These are phyloP conservation scores for Termitomyces sp. DNA, from an alignment of 768 basidiomycete species.

Conservation along the genomic window DNA sequence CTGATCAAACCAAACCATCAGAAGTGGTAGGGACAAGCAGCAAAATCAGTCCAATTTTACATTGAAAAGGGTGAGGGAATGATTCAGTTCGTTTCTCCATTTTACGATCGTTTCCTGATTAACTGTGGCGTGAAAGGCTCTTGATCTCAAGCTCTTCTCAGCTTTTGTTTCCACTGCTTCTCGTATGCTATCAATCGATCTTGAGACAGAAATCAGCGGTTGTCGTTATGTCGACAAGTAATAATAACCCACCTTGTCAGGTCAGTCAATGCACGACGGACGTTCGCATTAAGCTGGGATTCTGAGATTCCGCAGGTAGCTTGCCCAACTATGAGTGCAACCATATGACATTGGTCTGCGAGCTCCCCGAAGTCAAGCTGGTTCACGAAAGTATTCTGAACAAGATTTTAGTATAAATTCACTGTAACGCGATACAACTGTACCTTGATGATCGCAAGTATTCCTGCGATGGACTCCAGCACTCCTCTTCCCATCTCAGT, in stretches of 20 bases:
- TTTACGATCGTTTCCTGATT: too few species aligned
- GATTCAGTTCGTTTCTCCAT: too few species aligned
- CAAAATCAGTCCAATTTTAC: too few species aligned
- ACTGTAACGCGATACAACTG: background rate
- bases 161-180: background rate
- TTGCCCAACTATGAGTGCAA: background rate
- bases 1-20: background rate
- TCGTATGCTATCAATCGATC: background rate
- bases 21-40: too few species aligned
- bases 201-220: background rate
- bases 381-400: background rate
- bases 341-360: too few species aligned
- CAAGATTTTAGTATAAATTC: background rate
- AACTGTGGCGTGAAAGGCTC: conserved; percentile 5
- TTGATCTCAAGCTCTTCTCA: background rate
- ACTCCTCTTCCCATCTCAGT: background rate
- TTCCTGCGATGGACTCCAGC: background rate
- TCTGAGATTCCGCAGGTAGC: background rate
- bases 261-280: background rate
- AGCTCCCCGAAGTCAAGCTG: too few species aligned
- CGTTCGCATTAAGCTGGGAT: background rate
- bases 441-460: background rate
- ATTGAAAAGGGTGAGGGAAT: too few species aligned
- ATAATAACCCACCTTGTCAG: background rate
- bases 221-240: background rate